phyloP scores from a whole-genome alignment of 2,329 filamentous ascomycete species.

The Nannizzia gypsea region DNA sequence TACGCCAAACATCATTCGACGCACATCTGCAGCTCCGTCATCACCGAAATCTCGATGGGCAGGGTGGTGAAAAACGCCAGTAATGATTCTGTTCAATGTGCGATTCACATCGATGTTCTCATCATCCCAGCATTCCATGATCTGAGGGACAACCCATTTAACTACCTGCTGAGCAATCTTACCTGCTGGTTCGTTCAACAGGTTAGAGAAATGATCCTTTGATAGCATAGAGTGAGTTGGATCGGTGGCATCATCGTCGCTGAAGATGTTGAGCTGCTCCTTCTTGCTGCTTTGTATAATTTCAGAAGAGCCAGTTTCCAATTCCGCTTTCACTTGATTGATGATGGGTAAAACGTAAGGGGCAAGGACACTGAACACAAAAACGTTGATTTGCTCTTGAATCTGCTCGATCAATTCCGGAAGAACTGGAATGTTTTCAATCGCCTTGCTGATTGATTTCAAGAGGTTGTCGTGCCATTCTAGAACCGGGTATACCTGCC shows the following conservation, averaged over 20 bases:
- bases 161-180: conserved; percentile 68
- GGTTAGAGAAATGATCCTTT: conserved; percentile 88
- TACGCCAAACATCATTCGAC: conserved; percentile 63
- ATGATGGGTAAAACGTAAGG: conserved; percentile 81
- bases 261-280: conserved; percentile 78
- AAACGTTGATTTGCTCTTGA: conserved; percentile 75
- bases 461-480: conserved; percentile 85
- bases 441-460: conserved; percentile 61
- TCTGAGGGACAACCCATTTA: conserved; percentile 75
- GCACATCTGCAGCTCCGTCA: conserved; percentile 61
- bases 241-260: conserved; percentile 62
- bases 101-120: conserved; percentile 56
- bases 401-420: conserved; percentile 77
- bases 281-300: conserved; percentile 75
- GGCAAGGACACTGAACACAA: conserved; percentile 83
- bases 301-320: conserved; percentile 72
- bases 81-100: conserved; percentile 63
- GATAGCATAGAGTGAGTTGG: conserved; percentile 93
- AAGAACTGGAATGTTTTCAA: conserved; percentile 75
- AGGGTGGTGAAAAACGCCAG: conserved; percentile 79
- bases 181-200: conserved; percentile 80
- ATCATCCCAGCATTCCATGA: conserved; percentile 81
- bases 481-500: conserved; percentile 78
- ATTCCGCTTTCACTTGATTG: conserved; percentile 72
- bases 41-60: conserved; percentile 59